A percentile compares a stretch with the other conserved stretches of the same genome.
Evolutionary conservation across 495 filamentous ascomycete genomes (phyloP).

Genomic region (Tuber melanosporum): DNA sequence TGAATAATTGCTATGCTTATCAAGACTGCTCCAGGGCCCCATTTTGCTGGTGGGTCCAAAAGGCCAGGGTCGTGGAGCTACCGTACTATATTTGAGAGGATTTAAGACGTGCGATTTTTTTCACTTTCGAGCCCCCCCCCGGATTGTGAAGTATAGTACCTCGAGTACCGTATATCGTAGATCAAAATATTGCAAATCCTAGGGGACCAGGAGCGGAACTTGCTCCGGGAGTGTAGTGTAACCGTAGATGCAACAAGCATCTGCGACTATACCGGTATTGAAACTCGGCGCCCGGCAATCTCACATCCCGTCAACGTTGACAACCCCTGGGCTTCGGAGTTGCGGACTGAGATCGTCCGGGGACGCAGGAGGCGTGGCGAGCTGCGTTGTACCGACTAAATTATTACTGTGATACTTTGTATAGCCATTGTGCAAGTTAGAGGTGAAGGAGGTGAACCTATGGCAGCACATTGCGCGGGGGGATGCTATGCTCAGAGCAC

Average conservation of each 20-base stretch:
- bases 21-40: neutral
- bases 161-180: neutral
- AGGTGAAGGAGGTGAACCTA: neutral
- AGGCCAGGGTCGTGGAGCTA: neutral
- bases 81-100: neutral
- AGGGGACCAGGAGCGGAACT: neutral
- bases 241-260: neutral
- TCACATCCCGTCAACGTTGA: neutral
- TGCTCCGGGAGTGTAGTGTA: neutral
- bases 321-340: neutral
- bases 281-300: neutral
- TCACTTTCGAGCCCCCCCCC: neutral
- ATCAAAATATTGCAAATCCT: neutral
- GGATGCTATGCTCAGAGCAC: neutral
- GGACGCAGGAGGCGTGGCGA: neutral
- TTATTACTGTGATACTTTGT: neutral
- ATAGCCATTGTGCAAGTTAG: neutral
- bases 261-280: neutral
- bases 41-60: neutral
- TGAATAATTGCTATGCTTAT: neutral
- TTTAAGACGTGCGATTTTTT: neutral
- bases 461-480: neutral
- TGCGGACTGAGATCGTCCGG: neutral
- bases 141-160: neutral
- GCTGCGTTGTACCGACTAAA: neutral